Evolutionary conservation across 306 rosid species (phyloP), one percentile per base, ranked within the genome.

Genomic region (Glycine latifolia): DNA sequence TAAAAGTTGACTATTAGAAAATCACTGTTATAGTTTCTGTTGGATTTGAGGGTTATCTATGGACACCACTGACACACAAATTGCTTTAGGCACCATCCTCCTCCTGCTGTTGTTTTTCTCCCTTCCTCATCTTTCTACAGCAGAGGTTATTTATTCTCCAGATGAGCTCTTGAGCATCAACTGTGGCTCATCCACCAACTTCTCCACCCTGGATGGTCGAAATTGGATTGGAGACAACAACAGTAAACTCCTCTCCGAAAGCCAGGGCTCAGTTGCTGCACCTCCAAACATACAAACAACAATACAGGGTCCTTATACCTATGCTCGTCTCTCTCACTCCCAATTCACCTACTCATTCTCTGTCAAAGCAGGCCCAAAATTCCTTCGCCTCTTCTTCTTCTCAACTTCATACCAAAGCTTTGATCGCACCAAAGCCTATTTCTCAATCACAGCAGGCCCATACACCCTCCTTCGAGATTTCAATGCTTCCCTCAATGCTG

Each of bases 301-400:
- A 0, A 1, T 2, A 33, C 10, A 31, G 53, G 53, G 53, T 0
- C 81, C 85, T 4, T 81, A 43, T 35, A 0, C 77, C n/a, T 4
- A 53, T 4, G 83, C 80, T 13, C 77, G 85, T 7, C 16, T 85
- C 60, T 85, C 83, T 4, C 13, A 5, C 49, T 85, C 82, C 1
- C 69, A 56, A 8, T 90, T 90, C 88, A 80, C 86, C 2, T 91
- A 88, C 81, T 54, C 20, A 0, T 76, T 85, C 67, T 61, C 72
- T 0, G 62, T 81, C 67, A 44, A 60, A 4, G 1, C 61, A 0
- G 88, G 88, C 59, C 77, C 12, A 53, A 63, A 71, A 2, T 81
- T 85, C 53, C 3, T 85, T 41, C 83, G 31, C 8, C 79, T 85
- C 13, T 76, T 60, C 63, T 80, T 85, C 44, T 5, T 2, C 44